Percentiles rank a stretch among this genome's conserved stretches.
Evolutionary conservation across 129 eudicot genomes (phyloP).

Genomic region (Flaveria trinervia): DNA sequence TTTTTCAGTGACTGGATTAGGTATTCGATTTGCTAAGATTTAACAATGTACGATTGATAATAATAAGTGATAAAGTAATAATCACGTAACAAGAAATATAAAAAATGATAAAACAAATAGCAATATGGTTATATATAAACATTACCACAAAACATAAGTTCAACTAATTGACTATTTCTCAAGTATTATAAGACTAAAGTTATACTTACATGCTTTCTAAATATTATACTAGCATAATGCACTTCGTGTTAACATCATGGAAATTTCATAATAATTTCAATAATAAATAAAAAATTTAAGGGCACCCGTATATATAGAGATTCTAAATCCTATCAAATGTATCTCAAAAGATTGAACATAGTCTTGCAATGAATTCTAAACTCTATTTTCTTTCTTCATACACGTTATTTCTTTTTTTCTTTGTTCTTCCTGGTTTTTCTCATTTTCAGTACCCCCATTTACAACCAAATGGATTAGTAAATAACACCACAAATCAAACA

Average conservation of each 20-base stretch:
- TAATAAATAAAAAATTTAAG: neutral
- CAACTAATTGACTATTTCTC: no score
- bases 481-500: conserved; percentile 14
- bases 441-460: conserved; percentile 17
- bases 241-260: neutral
- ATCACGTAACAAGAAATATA: no score
- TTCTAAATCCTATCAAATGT: neutral
- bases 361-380: conserved; percentile 6
- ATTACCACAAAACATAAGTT: no score
- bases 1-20: no score
- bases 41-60: no score
- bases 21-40: no score
- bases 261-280: neutral
- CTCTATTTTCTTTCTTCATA: conserved; percentile 22
- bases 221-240: no score
- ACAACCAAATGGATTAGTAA: neutral
- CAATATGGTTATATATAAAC: no score
- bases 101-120: no score
- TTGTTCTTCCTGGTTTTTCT: neutral
- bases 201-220: no score
- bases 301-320: conserved; percentile 23
- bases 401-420: conserved; percentile 6
- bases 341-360: neutral
- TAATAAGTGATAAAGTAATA: no score
- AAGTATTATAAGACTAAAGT: no score